Evolutionary conservation across 2,329 filamentous ascomycete species (phyloP), one percentile per base, ranked within the genome.

Genomic region (Diaporthe caulivora): DNA sequence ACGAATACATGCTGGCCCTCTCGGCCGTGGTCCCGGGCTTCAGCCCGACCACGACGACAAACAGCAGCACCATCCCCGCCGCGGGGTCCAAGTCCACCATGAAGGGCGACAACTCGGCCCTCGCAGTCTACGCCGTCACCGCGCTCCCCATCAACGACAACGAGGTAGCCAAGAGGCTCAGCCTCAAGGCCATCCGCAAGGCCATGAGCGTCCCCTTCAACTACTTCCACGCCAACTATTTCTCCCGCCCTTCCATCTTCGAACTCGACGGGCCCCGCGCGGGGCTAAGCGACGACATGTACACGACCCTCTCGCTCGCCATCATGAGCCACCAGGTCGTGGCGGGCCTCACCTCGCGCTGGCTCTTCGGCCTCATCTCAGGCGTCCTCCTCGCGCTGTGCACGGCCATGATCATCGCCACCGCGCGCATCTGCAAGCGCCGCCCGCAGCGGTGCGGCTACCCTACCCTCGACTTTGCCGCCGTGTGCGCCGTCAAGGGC

Each of bases 171-270:
- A 68, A 57, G 60, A 58, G 40, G 37, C 53, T 72, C 10, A 57
- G 37, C 40, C 60, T 68, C 15, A 26, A 31, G 26, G 70, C 70
- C 26, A 51, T 72, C 34, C 62, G 70, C 9, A 72, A 72, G 53
- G 70, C 70, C 26, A 72, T 72, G 70, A 44, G 37, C 37, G 70
- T 68, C 21, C 70, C 70, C 26, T 58, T 72, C 42, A 72, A 68
- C 60, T 72, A 68, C 40, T 72, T 72, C 60, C 70, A 72, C 60
- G 70, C 53, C 11, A 72, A 72, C 53, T 72, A 57, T 51, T 72
- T 72, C 51, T 40, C 21, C 6, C 18, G 9, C 26, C 60, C 62
- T 37, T 57, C 37, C 40, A 68, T 68, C 29, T 72, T 67, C 49
- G 70, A 67, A 31, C 49, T 72, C 40, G 29, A 65, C 18, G 1